Percentiles rank a stretch among this genome's conserved stretches.
Evolutionary conservation across 208 protist genomes (phyloP).

Genomic region (Balamuthia mandrillaris): DNA sequence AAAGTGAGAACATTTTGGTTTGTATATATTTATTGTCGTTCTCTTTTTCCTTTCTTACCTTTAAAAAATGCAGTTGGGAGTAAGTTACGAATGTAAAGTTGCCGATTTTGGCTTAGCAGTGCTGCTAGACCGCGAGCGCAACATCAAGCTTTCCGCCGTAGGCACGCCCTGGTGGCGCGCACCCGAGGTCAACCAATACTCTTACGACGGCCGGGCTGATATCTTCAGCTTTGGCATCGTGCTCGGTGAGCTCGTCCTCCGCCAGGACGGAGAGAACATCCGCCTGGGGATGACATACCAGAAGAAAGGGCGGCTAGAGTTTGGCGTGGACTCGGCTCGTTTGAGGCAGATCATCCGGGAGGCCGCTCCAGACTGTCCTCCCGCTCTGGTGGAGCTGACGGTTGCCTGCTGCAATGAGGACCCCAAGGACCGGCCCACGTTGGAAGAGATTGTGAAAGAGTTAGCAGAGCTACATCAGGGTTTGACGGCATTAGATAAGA

Average conservation of each 20-base stretch:
- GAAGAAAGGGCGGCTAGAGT: conserved; percentile 4
- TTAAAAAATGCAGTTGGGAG: conserved; percentile 24
- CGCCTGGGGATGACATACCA: conserved; percentile 7
- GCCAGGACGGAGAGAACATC: neutral
- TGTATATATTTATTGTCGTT: too few relatives aligned
- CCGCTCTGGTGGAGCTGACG: neutral
- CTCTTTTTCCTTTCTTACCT: too few relatives aligned
- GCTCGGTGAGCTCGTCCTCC: neutral
- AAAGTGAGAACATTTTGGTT: too few relatives aligned
- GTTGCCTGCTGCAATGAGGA: conserved; percentile 9
- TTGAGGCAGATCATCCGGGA: neutral
- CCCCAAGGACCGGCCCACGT: neutral
- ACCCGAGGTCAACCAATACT: conserved; percentile 1
- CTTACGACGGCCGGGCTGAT: neutral
- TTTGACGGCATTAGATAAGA: neutral
- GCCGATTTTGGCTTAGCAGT: conserved; percentile 12
- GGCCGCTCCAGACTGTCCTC: neutral
- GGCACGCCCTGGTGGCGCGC: conserved; percentile 18
- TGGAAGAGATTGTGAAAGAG: neutral
- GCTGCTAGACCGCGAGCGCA: neutral
- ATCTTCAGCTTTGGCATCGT: conserved; percentile 30
- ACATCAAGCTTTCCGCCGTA: neutral
- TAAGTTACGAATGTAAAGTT: conserved; percentile 1
- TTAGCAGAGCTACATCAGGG: conserved; percentile 4
- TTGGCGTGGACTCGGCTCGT: neutral